Evolutionary conservation across 2,329 filamentous ascomycete genomes (phyloP).

Genomic region (Sporothrix phasma): DNA sequence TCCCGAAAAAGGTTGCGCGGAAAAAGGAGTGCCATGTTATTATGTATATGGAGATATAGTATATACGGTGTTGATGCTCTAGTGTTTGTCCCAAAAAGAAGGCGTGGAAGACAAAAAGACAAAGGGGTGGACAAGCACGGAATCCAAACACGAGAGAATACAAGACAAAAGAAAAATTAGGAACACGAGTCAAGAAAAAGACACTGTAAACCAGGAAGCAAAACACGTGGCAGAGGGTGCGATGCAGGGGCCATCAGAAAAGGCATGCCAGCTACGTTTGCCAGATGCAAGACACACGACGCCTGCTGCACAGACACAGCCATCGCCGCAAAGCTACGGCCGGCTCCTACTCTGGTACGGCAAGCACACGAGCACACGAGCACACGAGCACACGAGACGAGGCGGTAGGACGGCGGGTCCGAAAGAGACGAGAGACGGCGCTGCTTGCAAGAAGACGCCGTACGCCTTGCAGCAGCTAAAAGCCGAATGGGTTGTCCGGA

Average conservation of each 20-base stretch:
- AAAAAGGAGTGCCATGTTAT: background rate
- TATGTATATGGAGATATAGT: slow-evolving; percentile 5
- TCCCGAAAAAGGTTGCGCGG: too few relatives aligned
- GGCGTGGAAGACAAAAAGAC: background rate
- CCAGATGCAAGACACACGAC: background rate
- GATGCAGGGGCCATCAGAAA: background rate
- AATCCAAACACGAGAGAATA: background rate
- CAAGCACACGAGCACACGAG: too few relatives aligned
- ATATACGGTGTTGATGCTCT: slow-evolving; percentile 8
- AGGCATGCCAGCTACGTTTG: background rate
- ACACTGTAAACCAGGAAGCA: background rate
- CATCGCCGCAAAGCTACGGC: background rate
- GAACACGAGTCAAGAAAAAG: background rate
- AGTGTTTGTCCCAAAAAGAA: slow-evolving; percentile 1
- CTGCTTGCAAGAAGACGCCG: background rate
- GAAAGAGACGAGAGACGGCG: too few relatives aligned
- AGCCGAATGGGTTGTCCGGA: slow-evolving; percentile 26
- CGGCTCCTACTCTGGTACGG: background rate
- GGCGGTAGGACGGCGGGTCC: too few relatives aligned
- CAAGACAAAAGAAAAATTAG: background rate
- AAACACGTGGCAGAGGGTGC: background rate
- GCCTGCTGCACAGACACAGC: slow-evolving; percentile 9
- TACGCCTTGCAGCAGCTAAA: slow-evolving; percentile 16
- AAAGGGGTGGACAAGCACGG: background rate
- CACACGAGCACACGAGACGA: too few relatives aligned